Conservation (phyloP, 305 asterid genomes). For the Ajuga reptans region DNA sequence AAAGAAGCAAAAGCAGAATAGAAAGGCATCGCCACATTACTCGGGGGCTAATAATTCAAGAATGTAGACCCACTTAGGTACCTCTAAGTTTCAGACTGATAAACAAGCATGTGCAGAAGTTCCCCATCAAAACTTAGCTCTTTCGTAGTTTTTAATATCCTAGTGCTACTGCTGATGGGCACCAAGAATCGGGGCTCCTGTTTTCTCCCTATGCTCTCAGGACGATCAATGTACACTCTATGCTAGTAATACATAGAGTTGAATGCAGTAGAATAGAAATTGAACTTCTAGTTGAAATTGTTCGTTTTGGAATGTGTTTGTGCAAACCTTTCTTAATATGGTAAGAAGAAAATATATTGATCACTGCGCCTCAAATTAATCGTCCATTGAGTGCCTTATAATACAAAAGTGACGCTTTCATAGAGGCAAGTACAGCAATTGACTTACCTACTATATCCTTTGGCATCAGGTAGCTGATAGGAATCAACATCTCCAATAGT, state of each 20-base stretch:
- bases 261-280: too few species aligned
- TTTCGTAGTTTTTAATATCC: not conserved
- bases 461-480: slow-evolving; percentile 94
- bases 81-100: not conserved
- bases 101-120: too few species aligned
- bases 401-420: not conserved
- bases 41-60: not conserved
- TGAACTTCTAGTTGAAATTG: not conserved
- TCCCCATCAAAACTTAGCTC: too few species aligned
- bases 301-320: not conserved
- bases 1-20: not conserved
- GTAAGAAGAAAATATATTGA: not conserved
- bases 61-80: not conserved
- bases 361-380: not conserved
- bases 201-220: not conserved
- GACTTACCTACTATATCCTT: slow-evolving; percentile 86
- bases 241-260: too few species aligned
- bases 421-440: slow-evolving; percentile 2
- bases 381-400: not conserved
- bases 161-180: not conserved
- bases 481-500: slow-evolving; percentile 93
- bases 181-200: not conserved
- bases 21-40: not conserved
- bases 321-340: not conserved
- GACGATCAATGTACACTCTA: too few species aligned